These are phyloP conservation scores for Quercus engelmannii DNA, from an alignment of 306 rosid species.

Conservation along the genomic window DNA sequence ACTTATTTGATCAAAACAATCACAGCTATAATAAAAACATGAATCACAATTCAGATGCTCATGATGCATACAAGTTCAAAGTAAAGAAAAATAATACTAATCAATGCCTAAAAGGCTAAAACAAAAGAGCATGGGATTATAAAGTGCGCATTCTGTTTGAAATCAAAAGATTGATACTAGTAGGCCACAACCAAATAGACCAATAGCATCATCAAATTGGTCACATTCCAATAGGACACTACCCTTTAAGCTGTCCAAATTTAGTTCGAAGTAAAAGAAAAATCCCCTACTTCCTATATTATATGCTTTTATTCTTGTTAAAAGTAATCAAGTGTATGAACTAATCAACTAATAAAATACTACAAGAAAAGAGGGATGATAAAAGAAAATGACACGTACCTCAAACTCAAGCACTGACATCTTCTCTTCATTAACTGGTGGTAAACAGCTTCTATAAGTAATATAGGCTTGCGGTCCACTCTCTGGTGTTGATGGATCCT, in stretches of 20 bases:
- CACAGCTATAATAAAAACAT: not conserved
- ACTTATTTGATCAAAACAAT: not conserved
- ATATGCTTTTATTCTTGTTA: slow-evolving; percentile 3
- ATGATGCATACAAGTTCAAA: not conserved
- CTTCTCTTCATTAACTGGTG: slow-evolving; percentile 69
- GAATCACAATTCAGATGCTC: not conserved
- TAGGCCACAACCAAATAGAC: not conserved
- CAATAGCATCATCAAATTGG: not conserved
- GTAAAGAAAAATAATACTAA: not conserved
- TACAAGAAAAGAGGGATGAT: not conserved
- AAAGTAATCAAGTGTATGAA: slow-evolving; percentile 14
- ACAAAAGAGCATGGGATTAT: not conserved
- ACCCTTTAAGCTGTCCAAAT: not conserved
- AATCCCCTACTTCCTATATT: not conserved
- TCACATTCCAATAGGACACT: not conserved
- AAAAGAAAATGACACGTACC: slow-evolving; percentile 37
- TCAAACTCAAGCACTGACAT: slow-evolving; percentile 73
- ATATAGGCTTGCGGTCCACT: slow-evolving; percentile 49
- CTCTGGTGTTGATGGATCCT: slow-evolving; percentile 37
- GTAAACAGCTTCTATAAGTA: slow-evolving; percentile 84
- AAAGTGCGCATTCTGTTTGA: not conserved
- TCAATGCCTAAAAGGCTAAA: not conserved
- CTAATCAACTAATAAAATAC: slow-evolving; percentile 7
- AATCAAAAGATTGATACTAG: not conserved
- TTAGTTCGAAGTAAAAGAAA: not conserved